phyloP scores from a whole-genome alignment of 163 green algal genomes.

The Scenedesmus sp. region DNA sequence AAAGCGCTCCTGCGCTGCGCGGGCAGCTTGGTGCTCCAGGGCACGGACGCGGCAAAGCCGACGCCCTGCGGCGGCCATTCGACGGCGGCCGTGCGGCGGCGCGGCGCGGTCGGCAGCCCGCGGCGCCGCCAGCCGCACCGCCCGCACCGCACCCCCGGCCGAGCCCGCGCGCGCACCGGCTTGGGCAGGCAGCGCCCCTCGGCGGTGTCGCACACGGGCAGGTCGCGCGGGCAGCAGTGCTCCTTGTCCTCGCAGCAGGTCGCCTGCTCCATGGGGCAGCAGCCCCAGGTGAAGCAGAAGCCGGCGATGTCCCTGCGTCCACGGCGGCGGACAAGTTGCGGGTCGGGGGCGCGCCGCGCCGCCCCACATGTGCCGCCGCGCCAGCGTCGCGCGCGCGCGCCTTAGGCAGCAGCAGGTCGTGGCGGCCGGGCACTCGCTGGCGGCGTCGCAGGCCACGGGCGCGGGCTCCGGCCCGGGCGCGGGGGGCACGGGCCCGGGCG shows the following conservation, averaged over 20 bases:
- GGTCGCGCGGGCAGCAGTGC: conserved; percentile 86
- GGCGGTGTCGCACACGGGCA: conserved; percentile 84
- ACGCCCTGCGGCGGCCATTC: conserved; percentile 13
- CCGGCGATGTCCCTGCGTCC: conserved; percentile 34
- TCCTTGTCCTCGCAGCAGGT: conserved; percentile 88
- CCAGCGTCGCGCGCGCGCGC: not conserved
- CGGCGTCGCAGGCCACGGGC: conserved; percentile 83
- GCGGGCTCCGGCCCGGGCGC: no score
- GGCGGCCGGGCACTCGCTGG: conserved; percentile 67
- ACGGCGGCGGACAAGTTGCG: not conserved
- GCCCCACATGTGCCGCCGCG: no score
- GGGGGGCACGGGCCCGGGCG: not conserved
- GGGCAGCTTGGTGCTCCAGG: conserved; percentile 32
- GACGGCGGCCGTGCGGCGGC: no score
- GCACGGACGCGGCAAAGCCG: conserved; percentile 20
- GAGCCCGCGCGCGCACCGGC: conserved; percentile 7
- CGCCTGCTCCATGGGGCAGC: conserved; percentile 84
- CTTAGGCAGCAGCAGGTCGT: conserved; percentile 84
- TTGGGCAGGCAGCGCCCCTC: conserved; percentile 75
- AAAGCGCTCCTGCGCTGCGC: conserved; percentile 2
- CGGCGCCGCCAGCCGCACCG: no score
- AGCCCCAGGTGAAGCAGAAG: conserved; percentile 74
- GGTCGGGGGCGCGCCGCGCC: no score
- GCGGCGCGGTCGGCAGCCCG: no score
- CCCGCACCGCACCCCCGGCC: no score